These are phyloP conservation scores for Blastobotrys malaysiensis DNA, from an alignment of 1,139 yeast species.

Conservation along the genomic window DNA sequence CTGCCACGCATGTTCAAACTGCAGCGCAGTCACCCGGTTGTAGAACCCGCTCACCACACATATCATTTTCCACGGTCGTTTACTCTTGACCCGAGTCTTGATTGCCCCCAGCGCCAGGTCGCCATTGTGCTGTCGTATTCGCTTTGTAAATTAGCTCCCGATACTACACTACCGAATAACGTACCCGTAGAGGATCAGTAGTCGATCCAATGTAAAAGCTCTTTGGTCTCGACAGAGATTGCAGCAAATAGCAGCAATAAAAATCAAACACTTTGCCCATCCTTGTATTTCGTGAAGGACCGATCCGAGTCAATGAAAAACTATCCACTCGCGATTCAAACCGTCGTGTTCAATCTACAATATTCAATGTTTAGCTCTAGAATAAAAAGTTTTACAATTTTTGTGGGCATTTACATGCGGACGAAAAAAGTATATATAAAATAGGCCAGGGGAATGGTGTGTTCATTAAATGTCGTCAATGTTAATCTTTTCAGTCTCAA, in stretches of 20 bases:
- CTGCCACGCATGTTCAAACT: slow-evolving; percentile 72
- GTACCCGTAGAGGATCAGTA: slow-evolving; percentile 56
- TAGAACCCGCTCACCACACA: slow-evolving; percentile 66
- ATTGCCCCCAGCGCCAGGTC: slow-evolving; percentile 56
- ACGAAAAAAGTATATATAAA: not conserved
- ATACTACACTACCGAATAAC: slow-evolving; percentile 8
- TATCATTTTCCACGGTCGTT: slow-evolving; percentile 70
- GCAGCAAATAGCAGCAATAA: slow-evolving; percentile 36
- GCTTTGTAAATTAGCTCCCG: slow-evolving; percentile 13
- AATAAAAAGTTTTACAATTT: not conserved
- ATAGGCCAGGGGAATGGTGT: not conserved
- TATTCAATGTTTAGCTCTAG: not conserved
- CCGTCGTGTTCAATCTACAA: too few species aligned
- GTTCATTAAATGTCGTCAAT: slow-evolving; percentile 68
- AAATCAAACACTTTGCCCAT: slow-evolving; percentile 4
- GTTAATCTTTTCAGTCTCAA: slow-evolving; percentile 65
- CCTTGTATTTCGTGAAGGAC: not conserved
- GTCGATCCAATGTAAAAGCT: slow-evolving; percentile 74
- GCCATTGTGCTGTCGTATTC: slow-evolving; percentile 78
- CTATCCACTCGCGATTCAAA: too few species aligned
- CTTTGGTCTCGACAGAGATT: slow-evolving; percentile 49
- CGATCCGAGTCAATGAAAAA: too few species aligned
- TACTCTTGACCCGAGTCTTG: slow-evolving; percentile 49
- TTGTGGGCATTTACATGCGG: not conserved
- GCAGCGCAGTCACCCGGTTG: slow-evolving; percentile 62